Base-by-base conservation (phyloP, 129 eudicot genomes). In the Dittrichia graveolens region DNA sequence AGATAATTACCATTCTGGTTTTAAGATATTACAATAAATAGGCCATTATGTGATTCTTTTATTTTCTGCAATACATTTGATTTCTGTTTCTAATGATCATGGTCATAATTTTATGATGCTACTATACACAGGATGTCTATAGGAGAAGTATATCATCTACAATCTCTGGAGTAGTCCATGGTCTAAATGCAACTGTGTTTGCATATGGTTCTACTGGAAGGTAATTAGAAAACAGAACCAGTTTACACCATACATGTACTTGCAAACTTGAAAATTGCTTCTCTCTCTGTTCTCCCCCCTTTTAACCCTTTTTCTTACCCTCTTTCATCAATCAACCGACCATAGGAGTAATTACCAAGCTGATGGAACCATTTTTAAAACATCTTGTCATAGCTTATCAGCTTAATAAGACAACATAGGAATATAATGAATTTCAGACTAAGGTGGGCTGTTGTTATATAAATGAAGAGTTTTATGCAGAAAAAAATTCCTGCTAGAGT, bases 131-230 rank as follows among this genome's bases (percentile, higher is more conserved):
- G 98, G 96, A 85, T 83, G 95, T 92, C 48, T 92, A 89, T 55
- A 63, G 52, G 74, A 89, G 86, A 87, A 81, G 94, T 71, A 85
- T 92, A 75, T 81, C 83, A 63, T 81, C 96, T 54, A 89, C 96
- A 59, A 90, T 92, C 54, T 74, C 92, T 14, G 98, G 98, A 77
- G 98, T 92, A 62, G 79, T 89, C 66, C 96, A 92, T 77, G 98
- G 98, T 71, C 85, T 92, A 44, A 92, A 92, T 80, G 96, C 98
- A n/a, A 92, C 98, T 13, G 86, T 89, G 64, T 92, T 92, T 87
- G 98, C 98, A 24, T 92, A 92, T 82, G 98, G 98, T 52, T 87
- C 96, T 55, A 92, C 98, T 45, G 98, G 98, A 72, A 92, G 98
- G 98, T 92, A 84, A 70, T 66, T 34, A 37, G n/a, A 62, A 37